Evolutionary conservation across 116 monocot species (phyloP).

Genomic region (Zostera marina): DNA sequence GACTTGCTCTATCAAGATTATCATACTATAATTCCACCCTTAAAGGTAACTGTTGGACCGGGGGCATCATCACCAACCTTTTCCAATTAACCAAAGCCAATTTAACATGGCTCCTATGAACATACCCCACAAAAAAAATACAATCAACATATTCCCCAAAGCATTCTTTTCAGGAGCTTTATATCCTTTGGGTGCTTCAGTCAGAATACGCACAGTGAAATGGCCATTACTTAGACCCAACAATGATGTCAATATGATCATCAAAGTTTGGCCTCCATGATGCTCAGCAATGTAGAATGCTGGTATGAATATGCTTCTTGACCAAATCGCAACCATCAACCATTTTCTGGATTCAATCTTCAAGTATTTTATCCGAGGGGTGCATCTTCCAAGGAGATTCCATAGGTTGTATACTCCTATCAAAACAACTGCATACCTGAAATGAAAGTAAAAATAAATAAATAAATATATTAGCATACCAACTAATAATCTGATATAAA

Average conservation of each 20-base stretch:
- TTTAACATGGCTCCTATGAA: conserved; percentile 19
- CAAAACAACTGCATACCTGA: conserved; percentile 28
- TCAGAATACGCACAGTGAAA: conserved; percentile 49
- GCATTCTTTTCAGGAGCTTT: conserved; percentile 31
- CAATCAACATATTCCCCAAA: conserved; percentile 14
- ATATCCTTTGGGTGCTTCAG: conserved; percentile 53
- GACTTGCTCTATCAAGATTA: too few relatives aligned
- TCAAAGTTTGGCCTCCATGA: conserved; percentile 64
- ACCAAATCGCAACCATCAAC: conserved; percentile 19
- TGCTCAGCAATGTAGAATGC: conserved; percentile 84
- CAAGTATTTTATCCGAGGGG: conserved; percentile 27
- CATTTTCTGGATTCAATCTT: conserved; percentile 45
- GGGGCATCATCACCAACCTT: conserved; percentile 20
- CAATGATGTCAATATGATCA: conserved; percentile 68
- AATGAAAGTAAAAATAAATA: too few relatives aligned
- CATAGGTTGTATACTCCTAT: conserved; percentile 70
- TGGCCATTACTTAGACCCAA: conserved; percentile 53
- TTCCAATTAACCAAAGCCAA: conserved; percentile 28
- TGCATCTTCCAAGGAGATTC: conserved; percentile 70
- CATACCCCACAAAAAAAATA: conserved; percentile 13
- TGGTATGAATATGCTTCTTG: conserved; percentile 59
- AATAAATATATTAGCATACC: too few relatives aligned
- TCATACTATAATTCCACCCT: too few relatives aligned
- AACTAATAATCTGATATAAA: too few relatives aligned
- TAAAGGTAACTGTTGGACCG: too few relatives aligned